These are phyloP conservation scores for Cystobasidium onofrii DNA, from an alignment of 768 basidiomycete genomes.

Conservation along the genomic window DNA sequence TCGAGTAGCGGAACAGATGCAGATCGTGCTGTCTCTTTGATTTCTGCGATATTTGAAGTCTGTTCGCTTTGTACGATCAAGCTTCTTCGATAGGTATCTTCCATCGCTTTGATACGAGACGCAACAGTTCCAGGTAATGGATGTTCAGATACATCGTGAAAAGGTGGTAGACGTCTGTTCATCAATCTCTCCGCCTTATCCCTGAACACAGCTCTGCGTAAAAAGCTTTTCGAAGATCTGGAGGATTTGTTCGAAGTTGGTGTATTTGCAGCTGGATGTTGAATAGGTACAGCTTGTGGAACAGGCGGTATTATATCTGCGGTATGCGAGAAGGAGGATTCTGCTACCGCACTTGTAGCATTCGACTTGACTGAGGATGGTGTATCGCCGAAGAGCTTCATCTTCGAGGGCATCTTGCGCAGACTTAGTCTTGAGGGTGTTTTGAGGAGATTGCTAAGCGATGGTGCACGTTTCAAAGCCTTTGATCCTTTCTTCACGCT, in stretches of 20 bases:
- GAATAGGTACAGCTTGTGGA: neutral
- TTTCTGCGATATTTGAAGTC: neutral
- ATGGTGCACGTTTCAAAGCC: slow-evolving; percentile 9
- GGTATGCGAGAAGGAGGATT: neutral
- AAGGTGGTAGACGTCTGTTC: neutral
- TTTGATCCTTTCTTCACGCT: slow-evolving; percentile 4
- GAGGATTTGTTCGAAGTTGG: neutral
- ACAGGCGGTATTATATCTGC: neutral
- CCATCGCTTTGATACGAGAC: neutral
- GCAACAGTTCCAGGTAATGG: neutral
- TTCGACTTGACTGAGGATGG: slow-evolving; percentile 6
- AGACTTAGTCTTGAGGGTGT: slow-evolving; percentile 23
- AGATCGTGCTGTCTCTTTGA: neutral
- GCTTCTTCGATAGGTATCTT: neutral
- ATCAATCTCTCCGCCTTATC: neutral
- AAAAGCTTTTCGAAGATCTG: neutral
- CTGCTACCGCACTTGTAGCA: neutral
- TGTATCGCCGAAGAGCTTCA: slow-evolving; percentile 12
- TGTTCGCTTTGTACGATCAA: neutral
- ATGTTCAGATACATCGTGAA: neutral
- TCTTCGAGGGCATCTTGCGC: slow-evolving; percentile 12
- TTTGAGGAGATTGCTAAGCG: slow-evolving; percentile 24
- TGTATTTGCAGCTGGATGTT: neutral
- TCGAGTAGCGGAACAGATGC: neutral
- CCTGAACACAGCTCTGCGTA: neutral